Evolutionary conservation across 73 alveolate genomes (phyloP), one percentile per base, ranked within the genome.

Genomic region (Paramecium biaurelia): DNA sequence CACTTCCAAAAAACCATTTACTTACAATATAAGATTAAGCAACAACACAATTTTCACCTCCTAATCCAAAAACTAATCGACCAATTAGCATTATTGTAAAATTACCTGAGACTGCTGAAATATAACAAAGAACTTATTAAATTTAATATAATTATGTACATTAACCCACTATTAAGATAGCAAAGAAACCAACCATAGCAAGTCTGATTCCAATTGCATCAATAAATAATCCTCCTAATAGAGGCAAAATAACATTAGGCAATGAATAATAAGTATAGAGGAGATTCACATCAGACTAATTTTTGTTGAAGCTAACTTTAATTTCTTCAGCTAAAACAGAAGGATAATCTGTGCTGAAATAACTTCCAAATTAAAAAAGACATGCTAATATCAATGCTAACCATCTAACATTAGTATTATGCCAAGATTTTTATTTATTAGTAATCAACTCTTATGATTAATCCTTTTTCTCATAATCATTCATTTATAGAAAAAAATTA

Each of bases 1-100:
- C 99, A 59, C 96, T 96, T 18, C 99, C 99, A 57, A 93, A 92
- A 92, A 98, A 98, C 99, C 99, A 98, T 63, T 94, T 94, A 12
- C 98, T 93, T 5, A 98, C 98, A 87, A 97, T 94, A 34, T 98
- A 85, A 86, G 93, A 86, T 96, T 96, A 96, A 30, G 98, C 94
- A 38, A 96, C 97, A 45, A 95, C 93, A 57, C 93, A 92, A 93
- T 95, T 97, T 86, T 96, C 98, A 0, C 98, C 97, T 3, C 98
- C 98, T 32, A 96, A 93, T 68, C 99, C 99, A 85, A 98, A 97
- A 38, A 98, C 93, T 21, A 96, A 92, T 95, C 99, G 94, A 18
- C 99, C 99, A 10, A 41, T 63, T 23, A 43, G 23, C 70, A 79
- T 41, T 11, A 14, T 4, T 24, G 70, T 42, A 63, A 79, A 79